Conservation (phyloP, 2,329 filamentous ascomycete genomes). For the Colletotrichum zoysiae region DNA sequence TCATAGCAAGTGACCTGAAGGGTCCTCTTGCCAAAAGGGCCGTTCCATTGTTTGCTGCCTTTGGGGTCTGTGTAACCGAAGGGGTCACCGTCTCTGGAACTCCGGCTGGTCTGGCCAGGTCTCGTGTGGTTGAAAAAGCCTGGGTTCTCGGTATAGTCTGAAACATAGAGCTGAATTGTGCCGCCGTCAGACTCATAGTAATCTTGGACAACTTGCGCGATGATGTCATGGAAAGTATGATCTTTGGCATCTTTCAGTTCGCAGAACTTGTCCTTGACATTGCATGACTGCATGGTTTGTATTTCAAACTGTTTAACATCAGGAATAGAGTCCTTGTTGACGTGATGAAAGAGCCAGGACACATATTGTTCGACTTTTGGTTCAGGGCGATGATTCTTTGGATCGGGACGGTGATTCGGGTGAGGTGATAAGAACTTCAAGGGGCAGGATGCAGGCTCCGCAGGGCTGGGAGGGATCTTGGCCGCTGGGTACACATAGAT, state of each 20-base stretch:
- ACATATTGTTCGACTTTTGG: conserved; percentile 57
- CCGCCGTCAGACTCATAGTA: conserved; percentile 58
- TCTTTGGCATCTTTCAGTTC: conserved; percentile 73
- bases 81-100: conserved; percentile 62
- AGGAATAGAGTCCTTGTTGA: conserved; percentile 60
- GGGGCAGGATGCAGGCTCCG: conserved; percentile 46
- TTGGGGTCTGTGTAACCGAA: conserved; percentile 63
- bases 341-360: conserved; percentile 60
- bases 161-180: conserved; percentile 76
- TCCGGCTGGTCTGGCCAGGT: conserved; percentile 47
- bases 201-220: conserved; percentile 75
- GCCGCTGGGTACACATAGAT: conserved; percentile 59
- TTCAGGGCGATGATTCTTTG: conserved; percentile 43
- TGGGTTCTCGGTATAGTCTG: conserved; percentile 84
- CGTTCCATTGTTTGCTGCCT: conserved; percentile 66
- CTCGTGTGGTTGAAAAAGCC: conserved; percentile 67
- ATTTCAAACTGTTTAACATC: conserved; percentile 57
- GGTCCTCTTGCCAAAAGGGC: conserved; percentile 79
- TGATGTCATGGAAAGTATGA: conserved; percentile 73
- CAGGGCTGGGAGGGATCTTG: conserved; percentile 54
- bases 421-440: conserved; percentile 42
- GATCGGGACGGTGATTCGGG: conserved; percentile 45
- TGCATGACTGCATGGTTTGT: conserved; percentile 54
- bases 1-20: conserved; percentile 80
- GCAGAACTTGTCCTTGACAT: conserved; percentile 68